phyloP scores from a whole-genome alignment of 768 basidiomycete species.

The Termitomyces sp. region DNA sequence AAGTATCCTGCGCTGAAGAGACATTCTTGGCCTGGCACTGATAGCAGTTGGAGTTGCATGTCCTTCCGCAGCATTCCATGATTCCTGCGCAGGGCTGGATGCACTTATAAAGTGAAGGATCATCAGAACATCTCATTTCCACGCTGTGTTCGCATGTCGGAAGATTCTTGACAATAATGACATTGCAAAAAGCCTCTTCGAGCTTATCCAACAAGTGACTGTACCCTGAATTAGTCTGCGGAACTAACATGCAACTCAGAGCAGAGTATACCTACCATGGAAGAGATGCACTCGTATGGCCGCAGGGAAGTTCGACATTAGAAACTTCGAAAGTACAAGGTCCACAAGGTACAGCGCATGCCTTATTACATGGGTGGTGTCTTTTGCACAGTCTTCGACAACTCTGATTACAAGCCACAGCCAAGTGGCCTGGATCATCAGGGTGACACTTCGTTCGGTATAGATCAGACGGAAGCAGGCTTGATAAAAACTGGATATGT shows the following conservation, averaged over 20 bases:
- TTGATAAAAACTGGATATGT: conserved; percentile 4
- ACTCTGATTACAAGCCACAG: conserved; percentile 41
- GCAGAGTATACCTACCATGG: conserved; percentile 42
- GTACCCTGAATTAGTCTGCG: not conserved
- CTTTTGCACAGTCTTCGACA: conserved; percentile 53
- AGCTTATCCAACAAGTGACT: conserved; percentile 49
- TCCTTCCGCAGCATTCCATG: conserved; percentile 52
- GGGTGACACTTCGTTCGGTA: conserved; percentile 48
- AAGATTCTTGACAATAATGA: conserved; percentile 40
- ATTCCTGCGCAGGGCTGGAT: conserved; percentile 34
- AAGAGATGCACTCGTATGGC: conserved; percentile 42
- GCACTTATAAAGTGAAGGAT: conserved; percentile 40
- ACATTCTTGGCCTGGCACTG: conserved; percentile 40
- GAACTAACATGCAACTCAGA: not conserved
- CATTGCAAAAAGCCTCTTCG: conserved; percentile 39
- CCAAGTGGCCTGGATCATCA: conserved; percentile 52
- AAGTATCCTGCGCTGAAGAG: not conserved
- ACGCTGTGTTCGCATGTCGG: conserved; percentile 53
- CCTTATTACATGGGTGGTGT: conserved; percentile 54
- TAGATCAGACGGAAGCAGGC: not conserved
- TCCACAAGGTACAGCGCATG: conserved; percentile 53
- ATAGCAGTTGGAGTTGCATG: conserved; percentile 46
- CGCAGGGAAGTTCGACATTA: conserved; percentile 53
- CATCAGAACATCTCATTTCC: conserved; percentile 42
- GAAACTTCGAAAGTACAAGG: conserved; percentile 45